Evolutionary conservation across 768 basidiomycete genomes (phyloP), one percentile per base, ranked within the genome.

Genomic region (Russula emetica): DNA sequence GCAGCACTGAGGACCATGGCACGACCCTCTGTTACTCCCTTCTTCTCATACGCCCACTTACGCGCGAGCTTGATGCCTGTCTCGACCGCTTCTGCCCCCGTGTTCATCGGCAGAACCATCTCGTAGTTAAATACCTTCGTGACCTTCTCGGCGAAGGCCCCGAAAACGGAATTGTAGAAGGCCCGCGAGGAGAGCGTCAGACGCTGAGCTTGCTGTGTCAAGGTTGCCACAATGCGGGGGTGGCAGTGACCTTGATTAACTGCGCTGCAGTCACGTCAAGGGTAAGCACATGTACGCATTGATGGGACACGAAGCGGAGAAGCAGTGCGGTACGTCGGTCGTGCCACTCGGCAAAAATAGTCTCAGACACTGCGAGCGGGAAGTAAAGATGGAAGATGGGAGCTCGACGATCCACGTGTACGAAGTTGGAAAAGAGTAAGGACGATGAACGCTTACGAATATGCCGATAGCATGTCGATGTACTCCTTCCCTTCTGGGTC

Each of bases 31-130:
- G 84, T 79, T 36, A 92, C 87, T 47, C 84, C 86, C 78, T 93
- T 98, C 77, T 83, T 83, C 78, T 81, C 81, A 76, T 98, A 98
- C 2, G 90, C 96, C 97, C 97, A 98, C 78, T 98, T 98, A 69
- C 97, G 78, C 0, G 97, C 88, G 20, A 98, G 82, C 81, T 99
- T 99, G 73, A 99, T 75, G n/a, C 88, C 85, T 0, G 95, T 97
- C 78, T 99, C 97, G 60, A 98, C 97, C 9, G 97, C 97, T 72
- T 99, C 97, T 0, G 94, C 94, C 52, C 96, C 96, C 0, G 96
- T 98, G 81, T 99, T 99, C 94, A 98, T 97, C 26, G 96, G 95
- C 10, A 98, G 80, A 2, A 97, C 93, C 86, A 94, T 94, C 66
- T 96, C 95, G 74, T 90, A 98, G 14, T 87, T 88, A 71, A 96